A percentile compares a stretch with the other conserved stretches of the same genome.
Evolutionary conservation across 345 rosid genomes (phyloP).

Genomic region (Rhizophora apiculata): DNA sequence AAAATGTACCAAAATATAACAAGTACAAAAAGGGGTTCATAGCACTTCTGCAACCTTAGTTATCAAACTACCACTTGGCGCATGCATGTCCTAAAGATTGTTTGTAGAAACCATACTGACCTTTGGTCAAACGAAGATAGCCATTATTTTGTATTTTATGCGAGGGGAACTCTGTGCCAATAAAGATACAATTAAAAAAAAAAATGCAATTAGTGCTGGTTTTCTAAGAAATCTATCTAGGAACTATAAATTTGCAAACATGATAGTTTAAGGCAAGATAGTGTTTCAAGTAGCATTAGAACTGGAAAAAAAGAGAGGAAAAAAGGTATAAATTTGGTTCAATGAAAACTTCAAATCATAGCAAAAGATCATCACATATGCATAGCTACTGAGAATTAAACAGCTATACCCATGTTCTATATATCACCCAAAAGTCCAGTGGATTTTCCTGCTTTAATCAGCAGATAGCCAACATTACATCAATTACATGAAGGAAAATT

Average conservation of each 20-base stretch:
- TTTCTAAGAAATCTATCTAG: slow-evolving; percentile 4
- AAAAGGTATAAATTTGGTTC: too few species aligned
- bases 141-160: slow-evolving; percentile 39
- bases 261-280: neutral
- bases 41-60: too few species aligned
- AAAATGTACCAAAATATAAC: neutral
- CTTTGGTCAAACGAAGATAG: slow-evolving; percentile 51
- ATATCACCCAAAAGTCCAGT: neutral
- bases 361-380: neutral
- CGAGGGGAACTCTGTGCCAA: slow-evolving; percentile 44
- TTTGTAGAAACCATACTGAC: slow-evolving; percentile 34
- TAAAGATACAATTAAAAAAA: slow-evolving; percentile 12
- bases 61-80: neutral
- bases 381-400: neutral
- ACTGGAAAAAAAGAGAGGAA: neutral
- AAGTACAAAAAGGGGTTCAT: neutral
- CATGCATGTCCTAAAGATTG: slow-evolving; percentile 2
- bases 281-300: neutral
- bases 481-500: neutral
- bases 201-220: slow-evolving; percentile 5
- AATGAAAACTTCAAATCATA: neutral
- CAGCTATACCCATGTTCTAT: neutral
- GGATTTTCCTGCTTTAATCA: too few species aligned
- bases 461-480: neutral
- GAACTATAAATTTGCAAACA: neutral